These are phyloP conservation scores for Houttuynia cordata DNA, from an alignment of 164 flowering plant species.

Conservation along the genomic window DNA sequence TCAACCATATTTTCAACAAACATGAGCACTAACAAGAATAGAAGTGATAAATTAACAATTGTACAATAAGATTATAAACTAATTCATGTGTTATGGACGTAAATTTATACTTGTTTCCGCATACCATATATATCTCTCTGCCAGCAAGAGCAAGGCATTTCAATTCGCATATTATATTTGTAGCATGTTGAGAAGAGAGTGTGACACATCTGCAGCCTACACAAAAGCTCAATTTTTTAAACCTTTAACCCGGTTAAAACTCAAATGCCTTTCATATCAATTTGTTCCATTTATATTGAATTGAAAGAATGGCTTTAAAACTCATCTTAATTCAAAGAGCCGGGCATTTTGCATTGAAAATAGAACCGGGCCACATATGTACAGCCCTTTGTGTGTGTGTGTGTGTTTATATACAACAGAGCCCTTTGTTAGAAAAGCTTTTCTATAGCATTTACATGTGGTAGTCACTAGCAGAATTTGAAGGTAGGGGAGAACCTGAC, in stretches of 20 bases:
- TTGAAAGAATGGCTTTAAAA: too few species aligned
- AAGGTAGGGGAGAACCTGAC: constrained; percentile 38
- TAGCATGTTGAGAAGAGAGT: constrained; percentile 76
- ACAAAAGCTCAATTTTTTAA: constrained; percentile 5
- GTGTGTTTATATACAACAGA: too few species aligned
- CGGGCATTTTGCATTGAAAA: too few species aligned
- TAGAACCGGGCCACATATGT: too few species aligned
- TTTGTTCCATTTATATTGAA: too few species aligned
- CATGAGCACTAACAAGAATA: not conserved
- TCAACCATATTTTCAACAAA: too few species aligned
- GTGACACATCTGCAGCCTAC: constrained; percentile 79
- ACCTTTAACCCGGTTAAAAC: too few species aligned
- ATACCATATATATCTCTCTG: constrained; percentile 83
- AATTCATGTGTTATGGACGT: too few species aligned
- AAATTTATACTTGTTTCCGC: not conserved
- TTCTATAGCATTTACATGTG: not conserved
- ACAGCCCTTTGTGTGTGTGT: too few species aligned
- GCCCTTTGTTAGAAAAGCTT: not conserved
- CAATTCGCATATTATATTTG: constrained; percentile 74
- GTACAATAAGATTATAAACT: not conserved
- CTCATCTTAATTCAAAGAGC: too few species aligned
- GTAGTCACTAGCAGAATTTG: not conserved
- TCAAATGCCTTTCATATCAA: too few species aligned
- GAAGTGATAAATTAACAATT: too few species aligned
- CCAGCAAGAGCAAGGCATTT: constrained; percentile 76